Evolutionary conservation across 2,329 filamentous ascomycete species (phyloP).

Genomic region (Teratosphaeriaceae sp.): DNA sequence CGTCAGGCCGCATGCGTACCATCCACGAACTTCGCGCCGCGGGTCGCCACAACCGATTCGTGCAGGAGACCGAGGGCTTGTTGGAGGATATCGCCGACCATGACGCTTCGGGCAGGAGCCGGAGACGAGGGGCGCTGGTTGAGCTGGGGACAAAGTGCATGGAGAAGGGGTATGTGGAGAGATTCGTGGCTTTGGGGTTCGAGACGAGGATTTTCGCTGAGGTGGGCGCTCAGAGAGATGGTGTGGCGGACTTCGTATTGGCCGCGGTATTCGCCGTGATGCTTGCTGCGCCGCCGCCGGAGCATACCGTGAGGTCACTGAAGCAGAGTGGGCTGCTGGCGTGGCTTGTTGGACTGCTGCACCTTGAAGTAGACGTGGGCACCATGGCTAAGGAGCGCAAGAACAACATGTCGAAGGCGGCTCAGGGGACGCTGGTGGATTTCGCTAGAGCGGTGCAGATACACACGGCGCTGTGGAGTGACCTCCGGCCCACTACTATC

Average conservation of each 20-base stretch:
- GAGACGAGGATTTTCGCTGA: conserved; percentile 62
- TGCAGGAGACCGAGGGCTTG: conserved; percentile 48
- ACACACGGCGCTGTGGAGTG: conserved; percentile 55
- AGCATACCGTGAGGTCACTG: conserved; percentile 53
- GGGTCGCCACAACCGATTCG: conserved; percentile 51
- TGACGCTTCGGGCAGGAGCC: conserved; percentile 36
- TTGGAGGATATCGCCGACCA: conserved; percentile 53
- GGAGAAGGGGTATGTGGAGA: conserved; percentile 56
- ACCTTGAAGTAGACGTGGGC: conserved; percentile 49
- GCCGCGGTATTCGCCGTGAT: conserved; percentile 59
- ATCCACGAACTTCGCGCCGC: conserved; percentile 57
- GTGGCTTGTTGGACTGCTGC: conserved; percentile 32
- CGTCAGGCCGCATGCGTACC: conserved; percentile 43
- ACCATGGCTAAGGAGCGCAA: conserved; percentile 57
- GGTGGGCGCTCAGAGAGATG: conserved; percentile 41
- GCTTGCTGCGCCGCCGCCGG: conserved; percentile 53
- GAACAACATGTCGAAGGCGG: conserved; percentile 62
- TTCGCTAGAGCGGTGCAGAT: conserved; percentile 40
- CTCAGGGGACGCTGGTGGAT: conserved; percentile 49
- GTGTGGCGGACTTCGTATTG: conserved; percentile 53
- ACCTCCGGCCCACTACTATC: conserved; percentile 42
- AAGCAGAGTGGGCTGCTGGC: conserved; percentile 7
- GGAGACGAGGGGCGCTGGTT: conserved; percentile 47
- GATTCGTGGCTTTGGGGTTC: conserved; percentile 68
- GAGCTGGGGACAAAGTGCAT: conserved; percentile 50